These are phyloP conservation scores for Mycena maculata DNA, from an alignment of 768 basidiomycete genomes.

Conservation along the genomic window DNA sequence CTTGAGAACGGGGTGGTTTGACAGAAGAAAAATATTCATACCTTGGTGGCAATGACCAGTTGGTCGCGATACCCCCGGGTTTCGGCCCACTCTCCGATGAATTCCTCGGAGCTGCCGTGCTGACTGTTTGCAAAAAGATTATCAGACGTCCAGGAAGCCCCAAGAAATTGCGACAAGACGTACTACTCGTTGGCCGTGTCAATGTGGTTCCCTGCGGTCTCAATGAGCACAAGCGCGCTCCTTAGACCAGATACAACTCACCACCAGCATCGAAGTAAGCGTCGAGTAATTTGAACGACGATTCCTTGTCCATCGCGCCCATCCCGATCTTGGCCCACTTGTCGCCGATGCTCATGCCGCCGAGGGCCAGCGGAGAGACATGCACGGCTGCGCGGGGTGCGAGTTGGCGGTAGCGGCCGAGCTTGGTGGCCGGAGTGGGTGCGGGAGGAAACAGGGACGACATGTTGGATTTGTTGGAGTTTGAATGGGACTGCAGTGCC, in stretches of 20 bases:
- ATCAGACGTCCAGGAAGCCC: neutral
- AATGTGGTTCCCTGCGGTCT: neutral
- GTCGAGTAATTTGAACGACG: neutral
- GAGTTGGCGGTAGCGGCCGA: neutral
- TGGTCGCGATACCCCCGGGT: conserved; percentile 52
- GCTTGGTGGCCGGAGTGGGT: neutral
- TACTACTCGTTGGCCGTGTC: conserved; percentile 55
- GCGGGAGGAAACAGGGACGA: neutral
- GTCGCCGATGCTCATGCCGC: neutral
- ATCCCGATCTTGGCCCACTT: neutral
- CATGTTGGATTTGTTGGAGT: too few relatives aligned
- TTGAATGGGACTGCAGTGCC: too few relatives aligned
- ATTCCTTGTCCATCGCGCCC: neutral
- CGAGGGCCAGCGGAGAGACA: neutral
- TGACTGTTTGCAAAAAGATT: conserved; percentile 40
- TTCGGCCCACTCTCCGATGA: conserved; percentile 65
- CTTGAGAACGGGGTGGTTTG: too few relatives aligned
- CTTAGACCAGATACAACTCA: neutral
- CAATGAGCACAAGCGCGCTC: neutral
- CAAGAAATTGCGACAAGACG: conserved; percentile 51
- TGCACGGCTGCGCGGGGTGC: neutral
- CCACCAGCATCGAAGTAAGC: neutral
- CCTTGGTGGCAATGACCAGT: conserved; percentile 44
- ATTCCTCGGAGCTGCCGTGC: conserved; percentile 54
- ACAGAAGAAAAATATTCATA: too few relatives aligned